These are phyloP conservation scores for Ceratocystis cubensis DNA, from an alignment of 2,329 filamentous ascomycete species.

Conservation along the genomic window DNA sequence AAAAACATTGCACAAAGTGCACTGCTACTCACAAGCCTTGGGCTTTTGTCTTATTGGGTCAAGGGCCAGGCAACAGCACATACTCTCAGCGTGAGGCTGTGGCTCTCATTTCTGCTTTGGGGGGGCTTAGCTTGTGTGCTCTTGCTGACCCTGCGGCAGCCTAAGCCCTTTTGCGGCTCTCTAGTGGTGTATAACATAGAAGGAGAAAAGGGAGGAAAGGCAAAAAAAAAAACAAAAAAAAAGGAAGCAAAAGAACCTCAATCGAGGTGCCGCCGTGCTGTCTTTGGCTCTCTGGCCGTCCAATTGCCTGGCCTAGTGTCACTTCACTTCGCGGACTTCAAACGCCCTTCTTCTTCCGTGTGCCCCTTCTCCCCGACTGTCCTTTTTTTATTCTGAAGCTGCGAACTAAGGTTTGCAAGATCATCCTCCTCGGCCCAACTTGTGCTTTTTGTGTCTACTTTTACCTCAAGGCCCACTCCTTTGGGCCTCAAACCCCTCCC, in stretches of 20 bases:
- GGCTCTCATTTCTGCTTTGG: not conserved
- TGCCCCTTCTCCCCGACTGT: not conserved
- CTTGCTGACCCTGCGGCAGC: not conserved
- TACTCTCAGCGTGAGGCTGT: not conserved
- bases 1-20: not conserved
- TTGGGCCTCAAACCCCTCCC: not conserved
- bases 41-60: not conserved
- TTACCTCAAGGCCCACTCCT: not conserved
- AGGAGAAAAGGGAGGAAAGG: not conserved
- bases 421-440: not conserved
- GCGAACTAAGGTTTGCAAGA: not conserved
- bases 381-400: not conserved
- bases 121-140: not conserved
- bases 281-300: not conserved
- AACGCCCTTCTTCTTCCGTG: too few species aligned
- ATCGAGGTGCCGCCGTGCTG: not conserved
- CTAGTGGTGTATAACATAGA: not conserved
- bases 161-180: not conserved
- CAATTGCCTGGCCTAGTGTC: not conserved
- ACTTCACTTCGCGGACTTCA: not conserved
- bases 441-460: not conserved
- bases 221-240: too few species aligned
- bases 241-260: not conserved
- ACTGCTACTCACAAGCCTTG: not conserved
- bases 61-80: not conserved